These are phyloP conservation scores for Neurospora sp. DNA, from an alignment of 495 filamentous ascomycete species.

Conservation along the genomic window DNA sequence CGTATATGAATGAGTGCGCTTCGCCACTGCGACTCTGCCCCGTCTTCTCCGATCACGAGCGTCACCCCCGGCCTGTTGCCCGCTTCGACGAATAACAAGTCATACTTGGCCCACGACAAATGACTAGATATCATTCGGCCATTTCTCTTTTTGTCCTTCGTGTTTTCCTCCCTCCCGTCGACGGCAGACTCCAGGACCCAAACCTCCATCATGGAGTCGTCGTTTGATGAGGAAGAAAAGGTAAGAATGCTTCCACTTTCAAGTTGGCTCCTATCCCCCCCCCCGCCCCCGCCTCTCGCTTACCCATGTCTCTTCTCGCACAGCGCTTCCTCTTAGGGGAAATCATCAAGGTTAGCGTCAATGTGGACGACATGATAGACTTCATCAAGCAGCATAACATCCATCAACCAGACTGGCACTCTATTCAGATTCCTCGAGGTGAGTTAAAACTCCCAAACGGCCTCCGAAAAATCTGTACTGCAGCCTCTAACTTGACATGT, in stretches of 20 bases:
- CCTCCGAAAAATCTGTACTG: neutral
- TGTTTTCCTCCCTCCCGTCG: slow-evolving; percentile 15
- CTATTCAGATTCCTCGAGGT: slow-evolving; percentile 39
- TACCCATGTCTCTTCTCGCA: slow-evolving; percentile 2
- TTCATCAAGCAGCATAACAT: slow-evolving; percentile 34
- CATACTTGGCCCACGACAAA: slow-evolving; percentile 25
- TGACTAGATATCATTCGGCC: slow-evolving; percentile 24
- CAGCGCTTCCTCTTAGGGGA: slow-evolving; percentile 47
- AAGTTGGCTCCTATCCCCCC: slow-evolving; percentile 4
- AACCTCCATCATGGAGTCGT: slow-evolving; percentile 32
- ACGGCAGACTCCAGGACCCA: slow-evolving; percentile 15
- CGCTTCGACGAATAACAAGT: slow-evolving; percentile 10
- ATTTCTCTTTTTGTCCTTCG: slow-evolving; percentile 18
- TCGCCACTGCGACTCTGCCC: slow-evolving; percentile 22
- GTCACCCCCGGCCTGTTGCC: slow-evolving; percentile 1
- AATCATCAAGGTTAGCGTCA: slow-evolving; percentile 42
- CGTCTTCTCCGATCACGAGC: slow-evolving; percentile 18
- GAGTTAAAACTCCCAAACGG: slow-evolving; percentile 12
- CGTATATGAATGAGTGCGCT: slow-evolving; percentile 14
- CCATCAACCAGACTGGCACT: slow-evolving; percentile 30
- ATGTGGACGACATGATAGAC: slow-evolving; percentile 37
- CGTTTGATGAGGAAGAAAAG: slow-evolving; percentile 40
- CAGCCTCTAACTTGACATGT: slow-evolving; percentile 15
- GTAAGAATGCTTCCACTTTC: slow-evolving; percentile 18
- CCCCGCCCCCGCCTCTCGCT: slow-evolving; percentile 4